Evolutionary conservation across 305 asterid genomes (phyloP).

Genomic region (Fraxinus latifolia): DNA sequence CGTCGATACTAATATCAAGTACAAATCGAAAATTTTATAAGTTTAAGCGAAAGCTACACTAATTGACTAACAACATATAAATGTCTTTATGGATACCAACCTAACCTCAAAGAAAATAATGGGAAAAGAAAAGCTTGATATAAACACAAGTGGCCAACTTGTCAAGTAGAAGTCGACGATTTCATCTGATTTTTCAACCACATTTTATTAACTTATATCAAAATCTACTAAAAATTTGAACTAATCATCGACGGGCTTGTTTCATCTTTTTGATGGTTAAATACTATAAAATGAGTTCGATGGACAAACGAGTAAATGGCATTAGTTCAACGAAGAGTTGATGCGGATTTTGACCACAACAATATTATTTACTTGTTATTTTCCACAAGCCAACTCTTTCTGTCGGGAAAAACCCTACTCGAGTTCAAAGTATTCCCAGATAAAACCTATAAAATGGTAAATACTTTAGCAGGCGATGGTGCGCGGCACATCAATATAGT

Average conservation of each 20-base stretch:
- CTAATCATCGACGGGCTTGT: neutral
- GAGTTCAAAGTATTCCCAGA: constrained; percentile 26
- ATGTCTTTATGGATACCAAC: neutral
- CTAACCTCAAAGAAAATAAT: neutral
- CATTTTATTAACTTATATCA: too few relatives aligned
- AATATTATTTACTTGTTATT: too few relatives aligned
- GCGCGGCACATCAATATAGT: neutral
- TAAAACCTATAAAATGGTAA: constrained; percentile 24
- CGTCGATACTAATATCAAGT: too few relatives aligned
- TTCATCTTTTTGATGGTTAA: neutral
- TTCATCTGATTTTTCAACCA: too few relatives aligned
- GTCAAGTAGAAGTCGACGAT: neutral
- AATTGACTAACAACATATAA: neutral
- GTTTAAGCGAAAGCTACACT: neutral
- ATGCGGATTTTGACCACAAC: neutral
- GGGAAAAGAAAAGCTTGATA: neutral
- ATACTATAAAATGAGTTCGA: neutral
- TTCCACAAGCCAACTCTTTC: neutral
- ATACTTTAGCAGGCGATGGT: neutral
- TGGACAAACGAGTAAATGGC: neutral
- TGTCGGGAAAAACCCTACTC: constrained; percentile 44
- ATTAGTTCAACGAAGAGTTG: neutral
- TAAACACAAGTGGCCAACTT: neutral
- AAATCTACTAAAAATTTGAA: neutral
- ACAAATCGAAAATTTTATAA: too few relatives aligned